These are phyloP conservation scores for Iodosphaeria phyllophila DNA, from an alignment of 2,329 filamentous ascomycete genomes.

Conservation along the genomic window DNA sequence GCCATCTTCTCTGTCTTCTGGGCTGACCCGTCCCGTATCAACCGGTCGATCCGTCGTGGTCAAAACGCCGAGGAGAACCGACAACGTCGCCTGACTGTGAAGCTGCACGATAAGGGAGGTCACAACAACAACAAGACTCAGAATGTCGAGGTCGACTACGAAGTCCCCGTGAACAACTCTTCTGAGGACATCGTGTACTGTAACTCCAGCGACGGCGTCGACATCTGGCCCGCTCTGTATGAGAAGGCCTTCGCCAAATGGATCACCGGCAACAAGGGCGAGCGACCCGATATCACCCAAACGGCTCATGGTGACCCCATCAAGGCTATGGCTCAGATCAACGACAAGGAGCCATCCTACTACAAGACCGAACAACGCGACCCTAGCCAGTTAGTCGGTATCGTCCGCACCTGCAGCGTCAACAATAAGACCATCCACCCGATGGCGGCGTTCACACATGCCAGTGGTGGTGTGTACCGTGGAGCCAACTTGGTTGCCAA, in stretches of 20 bases:
- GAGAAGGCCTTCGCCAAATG: conserved; percentile 29
- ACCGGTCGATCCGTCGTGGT: conserved; percentile 15
- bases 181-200: conserved; percentile 22
- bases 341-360: conserved; percentile 18
- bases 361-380: conserved; percentile 15
- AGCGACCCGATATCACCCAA: conserved; percentile 22
- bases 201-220: conserved; percentile 19
- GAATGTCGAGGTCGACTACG: conserved; percentile 22
- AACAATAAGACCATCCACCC: conserved; percentile 24
- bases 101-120: conserved; percentile 25
- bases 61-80: conserved; percentile 5
- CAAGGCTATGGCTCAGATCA: conserved; percentile 25
- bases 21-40: conserved; percentile 21
- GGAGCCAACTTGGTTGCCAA: conserved; percentile 24
- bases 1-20: conserved; percentile 25
- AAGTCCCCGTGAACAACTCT: conserved; percentile 24
- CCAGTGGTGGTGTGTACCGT: conserved; percentile 16
- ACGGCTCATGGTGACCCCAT: conserved; percentile 21
- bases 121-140: conserved; percentile 19
- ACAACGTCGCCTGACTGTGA: conserved; percentile 12
- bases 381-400: conserved; percentile 15
- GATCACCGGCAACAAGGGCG: conserved; percentile 13
- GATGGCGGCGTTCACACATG: conserved; percentile 21
- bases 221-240: conserved; percentile 25
- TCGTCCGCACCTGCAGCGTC: conserved; percentile 19